These are phyloP conservation scores for Pilasporangium apinafurcum DNA, from an alignment of 352 stramenopile species.

Conservation along the genomic window DNA sequence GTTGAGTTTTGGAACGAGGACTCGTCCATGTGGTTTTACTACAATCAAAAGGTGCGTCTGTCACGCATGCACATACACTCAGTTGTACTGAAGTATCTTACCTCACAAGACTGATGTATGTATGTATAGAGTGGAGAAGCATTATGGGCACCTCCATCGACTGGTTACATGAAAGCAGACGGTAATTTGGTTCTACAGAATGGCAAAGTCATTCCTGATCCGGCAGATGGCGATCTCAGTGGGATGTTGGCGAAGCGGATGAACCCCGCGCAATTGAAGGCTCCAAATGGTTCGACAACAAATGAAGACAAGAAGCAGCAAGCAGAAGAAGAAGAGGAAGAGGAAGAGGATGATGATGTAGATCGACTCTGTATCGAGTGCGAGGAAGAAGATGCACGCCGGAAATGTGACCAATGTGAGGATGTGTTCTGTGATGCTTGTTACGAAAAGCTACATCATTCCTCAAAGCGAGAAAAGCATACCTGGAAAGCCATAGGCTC, in stretches of 20 bases:
- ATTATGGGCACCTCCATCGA: constrained; percentile 57
- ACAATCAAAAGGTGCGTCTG: constrained; percentile 53
- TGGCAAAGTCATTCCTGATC: constrained; percentile 56
- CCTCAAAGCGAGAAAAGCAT: constrained; percentile 63
- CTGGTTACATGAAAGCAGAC: constrained; percentile 66
- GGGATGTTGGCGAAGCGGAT: constrained; percentile 20
- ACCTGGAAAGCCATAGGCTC: constrained; percentile 70
- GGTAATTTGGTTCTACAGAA: constrained; percentile 63
- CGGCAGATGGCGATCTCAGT: constrained; percentile 24
- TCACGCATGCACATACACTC: too few relatives aligned
- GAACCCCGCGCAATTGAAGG: constrained; percentile 5
- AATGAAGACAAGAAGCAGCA: background rate
- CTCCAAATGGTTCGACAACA: too few relatives aligned
- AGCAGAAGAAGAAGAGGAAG: constrained; percentile 7
- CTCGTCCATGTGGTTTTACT: constrained; percentile 68
- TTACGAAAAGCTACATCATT: constrained; percentile 71
- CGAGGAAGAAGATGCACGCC: constrained; percentile 62
- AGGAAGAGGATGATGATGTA: constrained; percentile 39
- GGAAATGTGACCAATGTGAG: constrained; percentile 65
- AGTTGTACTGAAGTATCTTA: too few relatives aligned
- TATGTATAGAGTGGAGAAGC: constrained; percentile 47
- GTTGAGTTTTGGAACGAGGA: constrained; percentile 81
- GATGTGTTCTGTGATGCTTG: constrained; percentile 76
- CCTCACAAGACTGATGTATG: constrained; percentile 1
- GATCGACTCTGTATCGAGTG: constrained; percentile 74